A percentile compares a stretch with the other conserved stretches of the same genome.
Conservation (phyloP, 345 rosid species). For the Theobroma cacao region DNA sequence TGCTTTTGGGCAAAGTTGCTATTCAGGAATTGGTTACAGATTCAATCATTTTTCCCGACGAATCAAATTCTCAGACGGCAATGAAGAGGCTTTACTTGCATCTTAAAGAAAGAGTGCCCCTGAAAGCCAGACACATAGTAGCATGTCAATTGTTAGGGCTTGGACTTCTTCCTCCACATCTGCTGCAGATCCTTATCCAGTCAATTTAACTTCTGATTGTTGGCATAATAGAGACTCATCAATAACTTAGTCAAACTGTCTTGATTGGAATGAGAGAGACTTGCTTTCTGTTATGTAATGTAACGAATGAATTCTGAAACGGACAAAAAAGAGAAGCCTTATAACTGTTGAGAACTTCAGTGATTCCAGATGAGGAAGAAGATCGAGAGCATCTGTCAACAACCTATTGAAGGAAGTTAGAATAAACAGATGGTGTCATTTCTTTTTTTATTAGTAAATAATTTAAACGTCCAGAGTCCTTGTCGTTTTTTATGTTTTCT, state of each 20-base stretch:
- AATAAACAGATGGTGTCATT: too few relatives aligned
- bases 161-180: conserved; percentile 26
- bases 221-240: conserved; percentile 4
- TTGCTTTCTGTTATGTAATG: not conserved
- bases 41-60: not conserved
- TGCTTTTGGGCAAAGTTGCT: conserved; percentile 44
- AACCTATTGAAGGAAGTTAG: too few relatives aligned
- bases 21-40: conserved; percentile 18
- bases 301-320: too few relatives aligned
- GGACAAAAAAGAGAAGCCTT: not conserved
- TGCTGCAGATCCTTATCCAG: conserved; percentile 35
- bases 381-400: too few relatives aligned
- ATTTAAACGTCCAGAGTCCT: too few relatives aligned
- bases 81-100: conserved; percentile 22
- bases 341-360: too few relatives aligned
- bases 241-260: not conserved
- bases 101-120: not conserved
- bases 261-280: not conserved
- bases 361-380: too few relatives aligned
- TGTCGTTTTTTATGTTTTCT: too few relatives aligned
- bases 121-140: conserved; percentile 22
- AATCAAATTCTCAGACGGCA: conserved; percentile 7
- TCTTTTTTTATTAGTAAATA: too few relatives aligned
- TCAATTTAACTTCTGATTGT: conserved; percentile 18
- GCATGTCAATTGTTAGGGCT: conserved; percentile 5